Base-by-base conservation (phyloP, 1,284 basidiomycete genomes). In the Hypsizygus ulmarius region DNA sequence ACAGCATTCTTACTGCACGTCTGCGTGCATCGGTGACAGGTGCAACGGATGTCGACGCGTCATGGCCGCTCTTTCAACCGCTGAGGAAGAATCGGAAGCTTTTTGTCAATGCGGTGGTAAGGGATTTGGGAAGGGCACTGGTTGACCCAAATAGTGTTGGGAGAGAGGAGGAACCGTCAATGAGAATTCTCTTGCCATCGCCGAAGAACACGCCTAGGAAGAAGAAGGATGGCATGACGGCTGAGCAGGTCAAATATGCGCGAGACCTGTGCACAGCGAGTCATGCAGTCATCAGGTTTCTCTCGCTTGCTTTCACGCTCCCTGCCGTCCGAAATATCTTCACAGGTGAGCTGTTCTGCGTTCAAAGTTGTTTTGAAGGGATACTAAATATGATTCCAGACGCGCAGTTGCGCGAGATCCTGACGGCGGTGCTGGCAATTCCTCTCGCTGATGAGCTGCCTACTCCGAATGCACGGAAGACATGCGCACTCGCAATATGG, bases 381-480 rank as follows among this genome's bases (percentile, higher is more conserved):
- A n/a, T n/a, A n/a, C n/a, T n/a, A n/a, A n/a, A n/a, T 11, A 41
- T 12, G 32, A 39, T 15, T 57, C n/a, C n/a, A 90, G 88, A 80
- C 47, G 63, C 64, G 16, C 77, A 88, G 50, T 70, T 90, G 3
- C 62, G 71, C 15, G 66, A 69, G 21, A 77, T 91, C 47, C 62
- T 90, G 29, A 78, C 79, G 1, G 72, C 74, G 11, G 71, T 86
- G 5, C 68, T 91, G 6, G 78, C 82, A 3, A 87, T 91, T 45
- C 86, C 87, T 1, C 68, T 88, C 21, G 77, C 82, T 0, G 68
- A 76, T 4, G 69, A 75, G 27, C 65, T 91, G 0, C 88, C 87
- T 1, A 90, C 87, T 3, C 83, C 84, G 1, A 90, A 90, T 60
- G 77, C 86, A 7, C 79, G 89, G n/a, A 91, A 91, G 63, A 90